Conservation (phyloP, 345 rosid genomes). For the Populus davidiana region DNA sequence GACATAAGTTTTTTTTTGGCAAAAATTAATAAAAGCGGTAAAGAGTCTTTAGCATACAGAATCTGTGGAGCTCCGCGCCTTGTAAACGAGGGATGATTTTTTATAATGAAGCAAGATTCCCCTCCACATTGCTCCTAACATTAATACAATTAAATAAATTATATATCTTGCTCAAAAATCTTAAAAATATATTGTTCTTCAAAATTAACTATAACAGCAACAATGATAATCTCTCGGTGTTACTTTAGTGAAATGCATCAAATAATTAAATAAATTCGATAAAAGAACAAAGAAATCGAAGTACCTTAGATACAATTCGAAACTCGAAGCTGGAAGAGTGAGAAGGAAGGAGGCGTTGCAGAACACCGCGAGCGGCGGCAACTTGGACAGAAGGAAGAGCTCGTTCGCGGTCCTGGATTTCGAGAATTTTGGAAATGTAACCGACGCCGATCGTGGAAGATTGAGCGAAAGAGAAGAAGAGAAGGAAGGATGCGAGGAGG, state of each 20-base stretch:
- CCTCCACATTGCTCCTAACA: slow-evolving; percentile 52
- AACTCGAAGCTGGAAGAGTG: slow-evolving; percentile 51
- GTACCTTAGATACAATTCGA: slow-evolving; percentile 50
- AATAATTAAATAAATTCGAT: too few species aligned
- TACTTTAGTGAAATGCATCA: too few species aligned
- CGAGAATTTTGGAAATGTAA: slow-evolving; percentile 54
- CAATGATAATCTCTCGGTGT: too few species aligned
- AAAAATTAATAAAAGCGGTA: background rate
- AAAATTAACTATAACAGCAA: background rate
- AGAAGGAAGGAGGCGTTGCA: slow-evolving; percentile 57
- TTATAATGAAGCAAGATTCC: slow-evolving; percentile 44
- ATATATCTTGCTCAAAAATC: background rate
- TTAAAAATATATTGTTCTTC: background rate
- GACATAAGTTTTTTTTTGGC: background rate
- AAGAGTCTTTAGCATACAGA: slow-evolving; percentile 26
- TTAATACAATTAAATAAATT: background rate
- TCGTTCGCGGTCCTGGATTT: slow-evolving; percentile 58
- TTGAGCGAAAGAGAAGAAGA: slow-evolving; percentile 18
- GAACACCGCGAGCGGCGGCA: slow-evolving; percentile 53
- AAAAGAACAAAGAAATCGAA: background rate
- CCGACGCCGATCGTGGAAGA: slow-evolving; percentile 59
- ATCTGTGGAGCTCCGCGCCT: slow-evolving; percentile 39
- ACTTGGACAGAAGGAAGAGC: slow-evolving; percentile 58
- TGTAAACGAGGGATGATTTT: slow-evolving; percentile 33
- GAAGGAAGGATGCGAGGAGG: slow-evolving; percentile 5